These are phyloP conservation scores for Boletus tomentosulus DNA, from an alignment of 768 basidiomycete genomes.

Conservation along the genomic window DNA sequence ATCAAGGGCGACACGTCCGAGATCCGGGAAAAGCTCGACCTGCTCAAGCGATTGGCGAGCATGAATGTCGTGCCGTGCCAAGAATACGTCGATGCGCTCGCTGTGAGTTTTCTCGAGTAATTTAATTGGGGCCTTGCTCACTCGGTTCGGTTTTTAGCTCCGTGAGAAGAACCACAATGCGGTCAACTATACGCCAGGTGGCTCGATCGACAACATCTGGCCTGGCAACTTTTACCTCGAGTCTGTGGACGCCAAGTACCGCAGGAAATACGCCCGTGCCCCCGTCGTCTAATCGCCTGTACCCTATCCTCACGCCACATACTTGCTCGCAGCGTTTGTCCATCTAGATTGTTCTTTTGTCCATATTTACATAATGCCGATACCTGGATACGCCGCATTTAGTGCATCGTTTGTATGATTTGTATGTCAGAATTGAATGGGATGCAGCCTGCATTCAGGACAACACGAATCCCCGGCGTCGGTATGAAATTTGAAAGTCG, in stretches of 20 bases:
- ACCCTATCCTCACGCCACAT: not conserved
- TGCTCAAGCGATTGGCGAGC: slow-evolving; percentile 67
- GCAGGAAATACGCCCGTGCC: slow-evolving; percentile 74
- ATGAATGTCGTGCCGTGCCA: slow-evolving; percentile 93
- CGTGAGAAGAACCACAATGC: slow-evolving; percentile 97
- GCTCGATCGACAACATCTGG: slow-evolving; percentile 90
- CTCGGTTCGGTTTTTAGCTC: slow-evolving; percentile 48
- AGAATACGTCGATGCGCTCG: slow-evolving; percentile 83
- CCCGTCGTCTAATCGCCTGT: slow-evolving; percentile 26
- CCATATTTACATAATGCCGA: not conserved
- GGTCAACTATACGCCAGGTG: slow-evolving; percentile 76
- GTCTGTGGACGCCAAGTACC: slow-evolving; percentile 83
- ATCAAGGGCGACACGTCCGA: slow-evolving; percentile 85
- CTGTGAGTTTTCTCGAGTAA: slow-evolving; percentile 40
- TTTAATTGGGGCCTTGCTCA: not conserved
- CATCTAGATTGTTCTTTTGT: slow-evolving; percentile 12
- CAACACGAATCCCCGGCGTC: no score
- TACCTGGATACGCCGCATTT: slow-evolving; percentile 5
- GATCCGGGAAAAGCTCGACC: slow-evolving; percentile 78
- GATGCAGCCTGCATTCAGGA: no score
- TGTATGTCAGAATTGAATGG: not conserved
- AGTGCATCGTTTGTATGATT: slow-evolving; percentile 11
- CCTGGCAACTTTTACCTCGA: slow-evolving; percentile 92
- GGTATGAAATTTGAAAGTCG: no score
- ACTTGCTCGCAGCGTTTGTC: not conserved